Base-by-base conservation (phyloP, 2,329 filamentous ascomycete species). In the Zarea fungicola region DNA sequence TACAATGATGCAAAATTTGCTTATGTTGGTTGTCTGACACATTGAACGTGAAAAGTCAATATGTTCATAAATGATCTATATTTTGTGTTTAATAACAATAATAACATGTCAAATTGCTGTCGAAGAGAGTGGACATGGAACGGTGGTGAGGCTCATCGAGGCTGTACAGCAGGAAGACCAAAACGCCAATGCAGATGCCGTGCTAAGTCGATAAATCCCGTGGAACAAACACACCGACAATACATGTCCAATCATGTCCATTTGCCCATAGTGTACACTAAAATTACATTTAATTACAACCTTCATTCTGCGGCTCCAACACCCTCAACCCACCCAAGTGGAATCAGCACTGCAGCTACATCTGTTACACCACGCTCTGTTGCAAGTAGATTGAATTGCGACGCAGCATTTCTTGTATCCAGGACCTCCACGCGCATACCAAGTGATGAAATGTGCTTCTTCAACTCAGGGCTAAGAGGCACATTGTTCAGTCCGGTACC, bases 331-430 rank as follows among this genome's bases (percentile, higher is more conserved):
- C 89, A 95, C 2, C 89, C 90, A 46, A 93, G 77, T 0, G 91
- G 91, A 65, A 97, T 80, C 67, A 99, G 65, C 9, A 90, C 92
- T 2, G 89, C 92, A 23, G 90, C 92, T 53, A 97, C 83, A 60
- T 92, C 85, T 18, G 82, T 77, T 6, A 93, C 83, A 1, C 93
- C 92, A 44, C 93, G 76, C 71, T 99, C 93, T 16, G 90, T 97
- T n/a, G 90, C 92, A 48, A 99, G 71, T 60, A 99, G 65, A 63
- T 99, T 99, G 67, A 93, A 99, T 65, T 96, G 90, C 28, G 91
- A 86, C 1, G 92, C 89, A 8, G 93, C 93, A 68, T 97, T 97
- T 54, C 89, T 77, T 26, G 93, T 97, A 69, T 97, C 93, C 61
- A 92, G 78, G 4, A 96, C 77, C 61, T 99, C 93, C 5, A 97